Evolutionary conservation across 495 filamentous ascomycete genomes (phyloP).

Genomic region (Acidiella bohemica): DNA sequence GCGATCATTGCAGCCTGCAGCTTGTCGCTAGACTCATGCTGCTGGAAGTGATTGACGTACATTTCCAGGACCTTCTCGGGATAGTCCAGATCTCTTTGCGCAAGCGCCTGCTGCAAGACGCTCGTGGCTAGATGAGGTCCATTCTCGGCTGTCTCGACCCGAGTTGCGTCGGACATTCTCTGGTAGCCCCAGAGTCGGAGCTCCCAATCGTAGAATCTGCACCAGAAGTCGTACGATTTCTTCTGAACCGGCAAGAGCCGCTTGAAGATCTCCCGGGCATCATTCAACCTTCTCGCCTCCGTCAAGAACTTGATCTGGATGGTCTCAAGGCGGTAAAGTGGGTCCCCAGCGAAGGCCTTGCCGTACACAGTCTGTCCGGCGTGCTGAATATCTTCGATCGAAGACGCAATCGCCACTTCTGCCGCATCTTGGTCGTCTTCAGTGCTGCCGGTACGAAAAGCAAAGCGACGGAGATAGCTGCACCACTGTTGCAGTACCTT

Average conservation of each 20-base stretch:
- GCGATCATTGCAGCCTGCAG: slow-evolving; percentile 56
- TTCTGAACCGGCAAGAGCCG: slow-evolving; percentile 52
- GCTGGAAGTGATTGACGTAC: slow-evolving; percentile 73
- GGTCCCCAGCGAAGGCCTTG: slow-evolving; percentile 66
- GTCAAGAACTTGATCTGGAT: slow-evolving; percentile 84
- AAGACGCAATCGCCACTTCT: slow-evolving; percentile 74
- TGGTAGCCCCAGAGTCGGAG: slow-evolving; percentile 48
- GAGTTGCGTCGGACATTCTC: slow-evolving; percentile 14
- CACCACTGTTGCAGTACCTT: slow-evolving; percentile 90
- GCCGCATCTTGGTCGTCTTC: slow-evolving; percentile 86
- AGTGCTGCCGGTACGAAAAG: slow-evolving; percentile 46
- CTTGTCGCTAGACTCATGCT: slow-evolving; percentile 63
- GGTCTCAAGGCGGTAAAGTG: slow-evolving; percentile 71
- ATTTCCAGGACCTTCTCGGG: slow-evolving; percentile 78
- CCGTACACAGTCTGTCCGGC: slow-evolving; percentile 66
- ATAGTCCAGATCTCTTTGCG: slow-evolving; percentile 64
- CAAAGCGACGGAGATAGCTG: slow-evolving; percentile 71
- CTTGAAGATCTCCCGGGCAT: slow-evolving; percentile 61
- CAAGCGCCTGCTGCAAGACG: slow-evolving; percentile 60
- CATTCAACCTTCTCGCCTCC: slow-evolving; percentile 54
- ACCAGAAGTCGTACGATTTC: slow-evolving; percentile 83
- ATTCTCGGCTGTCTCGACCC: slow-evolving; percentile 23
- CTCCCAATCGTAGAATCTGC: slow-evolving; percentile 81
- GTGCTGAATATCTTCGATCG: slow-evolving; percentile 67
- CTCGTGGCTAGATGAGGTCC: slow-evolving; percentile 52